Evolutionary conservation across 495 filamentous ascomycete genomes (phyloP), one percentile per base, ranked within the genome.

Genomic region (Lepraria neglecta): DNA sequence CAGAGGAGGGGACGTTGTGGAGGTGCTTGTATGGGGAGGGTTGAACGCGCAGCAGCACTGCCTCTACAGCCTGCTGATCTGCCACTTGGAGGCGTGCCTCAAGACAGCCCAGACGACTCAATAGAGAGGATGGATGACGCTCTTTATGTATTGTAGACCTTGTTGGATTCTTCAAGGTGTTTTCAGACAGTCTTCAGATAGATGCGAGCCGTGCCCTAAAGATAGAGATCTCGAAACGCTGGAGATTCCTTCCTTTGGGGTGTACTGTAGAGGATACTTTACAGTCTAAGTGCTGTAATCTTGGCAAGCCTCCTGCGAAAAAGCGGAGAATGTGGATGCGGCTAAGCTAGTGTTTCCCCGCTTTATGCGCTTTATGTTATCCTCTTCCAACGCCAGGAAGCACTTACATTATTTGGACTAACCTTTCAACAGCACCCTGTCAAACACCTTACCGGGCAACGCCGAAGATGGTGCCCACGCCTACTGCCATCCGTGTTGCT

Each of bases 401-500:
- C n/a, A n/a, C n/a, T n/a, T n/a, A n/a, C n/a, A n/a, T n/a, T n/a
- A 11, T 38, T 1, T 6, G 33, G 11, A 17, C 6, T n/a, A n/a
- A n/a, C 17, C 9, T 2, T 31, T 19, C 17, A 40, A 15, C 17
- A 35, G 1, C n/a, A 24, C n/a, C 24, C 19, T 24, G 31, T 59
- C 47, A 38, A 6, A n/a, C 9, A 38, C 14, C 1, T 40, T 17
- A 30, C 28, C 42, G 43, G 27, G 19, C 28, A 58, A 35, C 46
- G 4, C 27, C 14, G 17, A 10, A 24, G 45, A 67, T 68, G 65
- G 56, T 51, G 35, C 51, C 65, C 10, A 54, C 46, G 12, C 65
- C 70, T 12, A 62, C 65, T 44, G 33, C 67, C 44, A 62, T 80
- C 64, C 79, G 76, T 59, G 58, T 78, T 55, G 69, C 76, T 24